phyloP scores from a whole-genome alignment of 345 rosid species.

The Dipteronia dyeriana region DNA sequence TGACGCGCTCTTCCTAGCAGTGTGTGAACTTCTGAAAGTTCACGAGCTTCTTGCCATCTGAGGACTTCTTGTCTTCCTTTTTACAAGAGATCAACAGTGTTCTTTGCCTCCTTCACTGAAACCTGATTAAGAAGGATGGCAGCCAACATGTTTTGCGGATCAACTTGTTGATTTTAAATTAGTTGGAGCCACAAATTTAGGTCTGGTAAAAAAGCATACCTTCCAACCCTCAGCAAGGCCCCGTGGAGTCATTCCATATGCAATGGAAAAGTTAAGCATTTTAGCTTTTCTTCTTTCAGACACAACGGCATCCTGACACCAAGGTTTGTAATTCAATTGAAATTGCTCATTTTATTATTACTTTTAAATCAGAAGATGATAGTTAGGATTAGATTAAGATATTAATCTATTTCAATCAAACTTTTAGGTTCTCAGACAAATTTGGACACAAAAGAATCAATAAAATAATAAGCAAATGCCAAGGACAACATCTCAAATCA shows the following conservation, averaged over 20 bases:
- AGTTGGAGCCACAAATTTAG: neutral
- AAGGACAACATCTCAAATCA: neutral
- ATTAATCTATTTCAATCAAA: neutral
- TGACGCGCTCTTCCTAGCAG: conserved; percentile 79
- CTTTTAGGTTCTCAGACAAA: too few relatives aligned
- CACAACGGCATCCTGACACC: conserved; percentile 65
- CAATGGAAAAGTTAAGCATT: conserved; percentile 98
- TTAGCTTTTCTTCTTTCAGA: conserved; percentile 93
- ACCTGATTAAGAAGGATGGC: conserved; percentile 60
- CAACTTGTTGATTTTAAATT: conserved; percentile 11
- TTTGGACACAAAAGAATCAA: too few relatives aligned
- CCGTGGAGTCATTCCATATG: conserved; percentile 84
- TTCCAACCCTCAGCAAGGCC: conserved; percentile 96
- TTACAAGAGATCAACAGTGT: conserved; percentile 86
- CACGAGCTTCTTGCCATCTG: conserved; percentile 64
- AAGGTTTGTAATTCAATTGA: neutral
- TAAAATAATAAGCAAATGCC: neutral
- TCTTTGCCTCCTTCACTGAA: conserved; percentile 75
- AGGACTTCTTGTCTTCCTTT: conserved; percentile 68
- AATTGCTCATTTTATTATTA: neutral
- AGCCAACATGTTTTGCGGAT: conserved; percentile 1
- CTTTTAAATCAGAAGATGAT: neutral
- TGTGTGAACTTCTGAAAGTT: conserved; percentile 55
- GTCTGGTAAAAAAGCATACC: too few relatives aligned
- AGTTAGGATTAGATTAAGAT: neutral